A percentile compares a stretch with the other conserved stretches of the same genome.
Conservation (phyloP, 2,329 filamentous ascomycete genomes). For the Septoria petroselini region DNA sequence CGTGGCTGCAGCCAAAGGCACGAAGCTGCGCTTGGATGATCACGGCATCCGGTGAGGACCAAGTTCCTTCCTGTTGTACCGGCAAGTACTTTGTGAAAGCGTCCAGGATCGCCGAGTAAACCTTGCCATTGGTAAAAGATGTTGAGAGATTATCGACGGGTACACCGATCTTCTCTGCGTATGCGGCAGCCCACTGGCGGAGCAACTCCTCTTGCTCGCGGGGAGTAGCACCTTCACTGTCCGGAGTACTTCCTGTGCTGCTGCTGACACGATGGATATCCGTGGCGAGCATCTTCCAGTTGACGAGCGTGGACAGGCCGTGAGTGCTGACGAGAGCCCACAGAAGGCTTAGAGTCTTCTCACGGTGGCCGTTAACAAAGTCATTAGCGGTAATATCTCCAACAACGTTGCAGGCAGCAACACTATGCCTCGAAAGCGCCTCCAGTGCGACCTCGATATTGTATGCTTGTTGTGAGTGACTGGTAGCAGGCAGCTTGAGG, state of each 20-base stretch:
- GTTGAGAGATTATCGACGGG: slow-evolving; percentile 55
- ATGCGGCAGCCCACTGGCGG: slow-evolving; percentile 53
- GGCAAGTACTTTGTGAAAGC: slow-evolving; percentile 50
- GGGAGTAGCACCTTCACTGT: no score
- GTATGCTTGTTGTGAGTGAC: slow-evolving; percentile 56
- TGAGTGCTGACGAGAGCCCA: slow-evolving; percentile 59
- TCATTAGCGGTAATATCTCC: slow-evolving; percentile 53
- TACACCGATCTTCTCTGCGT: slow-evolving; percentile 36
- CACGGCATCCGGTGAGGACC: no score
- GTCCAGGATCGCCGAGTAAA: slow-evolving; percentile 50
- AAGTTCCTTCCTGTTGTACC: no score
- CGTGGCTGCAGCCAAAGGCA: slow-evolving; percentile 42
- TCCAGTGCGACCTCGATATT: slow-evolving; percentile 59
- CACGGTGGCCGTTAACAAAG: slow-evolving; percentile 62
- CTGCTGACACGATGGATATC: slow-evolving; percentile 38
- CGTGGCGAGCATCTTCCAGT: slow-evolving; percentile 53
- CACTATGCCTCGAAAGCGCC: slow-evolving; percentile 47
- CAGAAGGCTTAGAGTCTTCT: slow-evolving; percentile 60
- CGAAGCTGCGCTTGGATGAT: slow-evolving; percentile 39
- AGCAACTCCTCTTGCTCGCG: slow-evolving; percentile 40
- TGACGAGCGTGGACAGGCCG: slow-evolving; percentile 53
- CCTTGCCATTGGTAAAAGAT: slow-evolving; percentile 54
- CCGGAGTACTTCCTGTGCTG: no score
- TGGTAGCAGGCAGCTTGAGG: slow-evolving; percentile 56
- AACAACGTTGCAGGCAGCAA: slow-evolving; percentile 42